A percentile compares a stretch with the other conserved stretches of the same genome.
These are phyloP conservation scores for Termitomyces sp. DNA, from an alignment of 768 basidiomycete species.

Conservation along the genomic window DNA sequence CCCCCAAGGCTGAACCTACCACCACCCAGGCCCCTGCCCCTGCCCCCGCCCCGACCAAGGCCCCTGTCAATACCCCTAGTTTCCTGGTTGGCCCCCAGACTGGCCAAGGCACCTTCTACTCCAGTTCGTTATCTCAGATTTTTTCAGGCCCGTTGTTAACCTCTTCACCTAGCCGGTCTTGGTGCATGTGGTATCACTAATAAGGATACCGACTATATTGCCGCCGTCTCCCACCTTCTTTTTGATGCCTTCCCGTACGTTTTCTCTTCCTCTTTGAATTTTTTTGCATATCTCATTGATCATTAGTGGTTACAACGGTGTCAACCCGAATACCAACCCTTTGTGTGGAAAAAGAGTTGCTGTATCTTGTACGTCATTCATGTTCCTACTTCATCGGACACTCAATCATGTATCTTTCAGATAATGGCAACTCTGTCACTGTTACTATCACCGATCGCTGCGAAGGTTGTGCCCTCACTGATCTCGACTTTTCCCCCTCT, in stretches of 20 bases:
- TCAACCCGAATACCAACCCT: slow-evolving; percentile 72
- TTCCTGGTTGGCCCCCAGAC: slow-evolving; percentile 42
- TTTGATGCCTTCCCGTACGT: slow-evolving; percentile 61
- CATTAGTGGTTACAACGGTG: slow-evolving; percentile 45
- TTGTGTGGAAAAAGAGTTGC: slow-evolving; percentile 49
- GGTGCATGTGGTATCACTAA: slow-evolving; percentile 61
- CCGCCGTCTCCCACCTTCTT: slow-evolving; percentile 48
- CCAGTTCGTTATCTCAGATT: slow-evolving; percentile 23
- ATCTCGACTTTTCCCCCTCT: slow-evolving; percentile 59
- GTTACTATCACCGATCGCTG: slow-evolving; percentile 63
- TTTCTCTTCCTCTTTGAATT: background rate
- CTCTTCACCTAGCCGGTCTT: slow-evolving; percentile 39
- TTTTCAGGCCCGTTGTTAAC: background rate
- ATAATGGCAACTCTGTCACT: slow-evolving; percentile 40
- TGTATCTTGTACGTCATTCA: slow-evolving; percentile 40
- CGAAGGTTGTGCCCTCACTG: slow-evolving; percentile 38
- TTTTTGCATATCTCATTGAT: background rate
- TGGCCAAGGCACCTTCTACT: slow-evolving; percentile 55
- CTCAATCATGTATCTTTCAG: slow-evolving; percentile 24
- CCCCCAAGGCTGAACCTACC: slow-evolving; percentile 9
- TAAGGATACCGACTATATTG: slow-evolving; percentile 44
- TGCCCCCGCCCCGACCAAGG: background rate
- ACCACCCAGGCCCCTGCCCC: slow-evolving; percentile 2
- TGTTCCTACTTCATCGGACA: background rate
- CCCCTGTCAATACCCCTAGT: slow-evolving; percentile 22